Evolutionary conservation across 2,329 filamentous ascomycete genomes (phyloP).

Genomic region (Cryphonectria carpinicola): DNA sequence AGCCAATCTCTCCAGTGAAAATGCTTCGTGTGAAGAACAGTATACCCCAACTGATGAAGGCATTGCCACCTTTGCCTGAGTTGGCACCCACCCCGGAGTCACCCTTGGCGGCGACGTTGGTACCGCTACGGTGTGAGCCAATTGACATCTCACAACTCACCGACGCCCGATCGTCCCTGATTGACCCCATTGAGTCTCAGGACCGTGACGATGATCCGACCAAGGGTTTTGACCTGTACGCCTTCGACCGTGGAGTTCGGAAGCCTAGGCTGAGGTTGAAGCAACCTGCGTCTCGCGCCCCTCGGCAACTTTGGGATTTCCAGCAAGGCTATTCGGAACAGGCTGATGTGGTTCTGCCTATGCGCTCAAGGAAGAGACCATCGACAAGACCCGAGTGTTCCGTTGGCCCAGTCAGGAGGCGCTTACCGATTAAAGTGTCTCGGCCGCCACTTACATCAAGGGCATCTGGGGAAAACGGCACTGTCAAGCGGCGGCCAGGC

Average conservation of each 20-base stretch:
- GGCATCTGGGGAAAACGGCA: slow-evolving; percentile 21
- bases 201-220: slow-evolving; percentile 6
- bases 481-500: slow-evolving; percentile 27
- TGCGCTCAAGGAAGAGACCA: not conserved
- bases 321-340: not conserved
- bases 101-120: slow-evolving; percentile 17
- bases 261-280: slow-evolving; percentile 28
- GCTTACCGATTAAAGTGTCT: slow-evolving; percentile 25
- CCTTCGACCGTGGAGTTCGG: slow-evolving; percentile 20
- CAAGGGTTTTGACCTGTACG: slow-evolving; percentile 20
- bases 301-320: not conserved
- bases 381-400: slow-evolving; percentile 22
- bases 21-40: slow-evolving; percentile 53
- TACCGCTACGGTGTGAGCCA: slow-evolving; percentile 23
- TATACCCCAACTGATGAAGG: slow-evolving; percentile 57
- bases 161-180: slow-evolving; percentile 25
- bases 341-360: not conserved
- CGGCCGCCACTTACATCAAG: slow-evolving; percentile 13
- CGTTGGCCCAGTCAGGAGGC: slow-evolving; percentile 21
- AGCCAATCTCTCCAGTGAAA: slow-evolving; percentile 51
- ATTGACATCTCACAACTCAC: slow-evolving; percentile 27
- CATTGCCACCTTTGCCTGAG: slow-evolving; percentile 50
- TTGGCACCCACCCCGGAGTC: slow-evolving; percentile 21
- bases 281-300: slow-evolving; percentile 15
- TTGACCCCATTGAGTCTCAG: slow-evolving; percentile 4